These are phyloP conservation scores for thale cress (Arabidopsis thaliana) DNA, from an alignment of 345 rosid species.

Conservation along the genomic window TAIR10.1 NC_003075.7:12488001-12488500, in stretches of 20 bases:
- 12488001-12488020: constrained; percentile 26
- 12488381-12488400: constrained; percentile 7
- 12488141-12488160: constrained; percentile 3
- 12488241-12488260: constrained; percentile 7
- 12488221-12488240: not conserved
- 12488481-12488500: constrained; percentile 64
- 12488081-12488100: not conserved
- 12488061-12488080: not conserved
- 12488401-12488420: constrained; percentile 20
- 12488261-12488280: not conserved
- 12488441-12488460: constrained; percentile 38
- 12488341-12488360: constrained; percentile 1
- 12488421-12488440: constrained; percentile 28
- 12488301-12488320: constrained; percentile 2
- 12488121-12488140: constrained; percentile 25
- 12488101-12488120: constrained; percentile 19
- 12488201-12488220: constrained; percentile 15
- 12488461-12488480: constrained; percentile 49
- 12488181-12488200: not conserved
- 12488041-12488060: not conserved
- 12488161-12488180: not conserved
- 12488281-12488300: not conserved
- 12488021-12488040: not conserved
- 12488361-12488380: not conserved
- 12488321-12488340: not conserved